Conservation (phyloP, 768 basidiomycete genomes). For the Tephrocybe sp. region DNA sequence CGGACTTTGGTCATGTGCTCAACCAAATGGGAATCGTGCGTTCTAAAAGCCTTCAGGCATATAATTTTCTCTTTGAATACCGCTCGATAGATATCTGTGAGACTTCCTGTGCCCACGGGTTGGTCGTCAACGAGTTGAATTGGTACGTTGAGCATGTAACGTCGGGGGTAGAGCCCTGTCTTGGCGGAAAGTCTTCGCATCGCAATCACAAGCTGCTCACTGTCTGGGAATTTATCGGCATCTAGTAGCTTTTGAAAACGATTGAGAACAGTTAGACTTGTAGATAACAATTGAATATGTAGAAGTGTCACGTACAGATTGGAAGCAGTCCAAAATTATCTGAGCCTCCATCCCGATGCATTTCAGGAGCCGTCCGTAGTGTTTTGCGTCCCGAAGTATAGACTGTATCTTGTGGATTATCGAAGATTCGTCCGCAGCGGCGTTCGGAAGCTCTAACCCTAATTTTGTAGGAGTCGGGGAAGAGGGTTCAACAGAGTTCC, state of each 20-base stretch:
- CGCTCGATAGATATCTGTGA: conserved; percentile 1
- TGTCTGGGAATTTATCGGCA: background rate
- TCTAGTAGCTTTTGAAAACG: conserved; percentile 2
- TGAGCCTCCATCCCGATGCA: conserved; percentile 1
- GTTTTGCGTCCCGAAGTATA: background rate
- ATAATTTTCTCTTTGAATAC: background rate
- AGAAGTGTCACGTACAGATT: background rate
- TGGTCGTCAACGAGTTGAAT: background rate
- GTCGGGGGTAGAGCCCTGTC: conserved; percentile 1
- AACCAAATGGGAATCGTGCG: background rate
- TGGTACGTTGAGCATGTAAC: background rate
- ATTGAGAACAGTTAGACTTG: no score
- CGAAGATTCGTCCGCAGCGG: background rate
- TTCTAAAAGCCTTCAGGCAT: conserved; percentile 6
- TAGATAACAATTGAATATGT: background rate
- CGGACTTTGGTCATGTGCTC: conserved; percentile 1
- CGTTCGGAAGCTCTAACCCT: background rate
- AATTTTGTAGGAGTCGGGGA: no score
- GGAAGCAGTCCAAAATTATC: conserved; percentile 2
- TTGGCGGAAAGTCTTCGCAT: conserved; percentile 6
- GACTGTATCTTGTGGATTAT: background rate
- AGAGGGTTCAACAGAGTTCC: no score
- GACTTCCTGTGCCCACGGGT: background rate
- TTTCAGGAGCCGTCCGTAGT: background rate
- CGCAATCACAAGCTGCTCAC: conserved; percentile 1